Evolutionary conservation across 495 filamentous ascomycete species (phyloP).

Genomic region (Xeromyces bisporus): DNA sequence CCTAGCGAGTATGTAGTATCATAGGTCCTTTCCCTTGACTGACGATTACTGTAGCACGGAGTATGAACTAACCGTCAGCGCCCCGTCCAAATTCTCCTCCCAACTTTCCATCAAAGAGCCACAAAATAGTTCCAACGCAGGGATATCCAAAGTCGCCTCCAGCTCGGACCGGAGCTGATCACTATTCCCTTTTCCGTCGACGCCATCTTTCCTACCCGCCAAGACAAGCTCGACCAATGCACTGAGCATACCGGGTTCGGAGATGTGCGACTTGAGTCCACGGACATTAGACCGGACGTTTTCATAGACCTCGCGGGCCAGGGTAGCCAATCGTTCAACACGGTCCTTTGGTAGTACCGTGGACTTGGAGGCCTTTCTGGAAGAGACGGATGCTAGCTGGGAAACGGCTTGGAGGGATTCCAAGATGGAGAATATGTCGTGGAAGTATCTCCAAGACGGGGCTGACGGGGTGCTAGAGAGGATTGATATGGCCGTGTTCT

Average conservation of each 20-base stretch:
- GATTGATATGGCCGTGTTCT: slow-evolving; percentile 12
- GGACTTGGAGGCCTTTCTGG: slow-evolving; percentile 17
- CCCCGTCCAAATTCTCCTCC: slow-evolving; percentile 26
- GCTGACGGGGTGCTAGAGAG: slow-evolving; percentile 11
- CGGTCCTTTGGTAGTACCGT: slow-evolving; percentile 20
- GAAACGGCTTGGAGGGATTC: slow-evolving; percentile 26
- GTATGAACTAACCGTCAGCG: slow-evolving; percentile 20
- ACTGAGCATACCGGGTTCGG: slow-evolving; percentile 21
- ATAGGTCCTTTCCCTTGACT: neutral
- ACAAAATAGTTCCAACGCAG: slow-evolving; percentile 25
- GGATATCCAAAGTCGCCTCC: slow-evolving; percentile 17
- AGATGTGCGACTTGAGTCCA: slow-evolving; percentile 20
- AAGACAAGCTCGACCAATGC: slow-evolving; percentile 21
- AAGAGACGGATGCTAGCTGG: slow-evolving; percentile 13
- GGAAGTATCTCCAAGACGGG: slow-evolving; percentile 27
- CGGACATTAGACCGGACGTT: slow-evolving; percentile 17
- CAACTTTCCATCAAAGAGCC: slow-evolving; percentile 31
- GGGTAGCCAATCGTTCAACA: slow-evolving; percentile 11
- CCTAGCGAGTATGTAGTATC: too few relatives aligned
- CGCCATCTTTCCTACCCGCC: slow-evolving; percentile 6
- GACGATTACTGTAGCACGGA: too few relatives aligned
- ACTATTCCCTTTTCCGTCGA: slow-evolving; percentile 9
- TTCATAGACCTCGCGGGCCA: slow-evolving; percentile 19
- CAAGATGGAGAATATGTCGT: slow-evolving; percentile 17
- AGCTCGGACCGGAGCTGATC: slow-evolving; percentile 17